A percentile compares a stretch with the other conserved stretches of the same genome.
These are phyloP conservation scores for Ustilago cynodontis DNA, from an alignment of 1,284 basidiomycete genomes.

Conservation along the genomic window DNA sequence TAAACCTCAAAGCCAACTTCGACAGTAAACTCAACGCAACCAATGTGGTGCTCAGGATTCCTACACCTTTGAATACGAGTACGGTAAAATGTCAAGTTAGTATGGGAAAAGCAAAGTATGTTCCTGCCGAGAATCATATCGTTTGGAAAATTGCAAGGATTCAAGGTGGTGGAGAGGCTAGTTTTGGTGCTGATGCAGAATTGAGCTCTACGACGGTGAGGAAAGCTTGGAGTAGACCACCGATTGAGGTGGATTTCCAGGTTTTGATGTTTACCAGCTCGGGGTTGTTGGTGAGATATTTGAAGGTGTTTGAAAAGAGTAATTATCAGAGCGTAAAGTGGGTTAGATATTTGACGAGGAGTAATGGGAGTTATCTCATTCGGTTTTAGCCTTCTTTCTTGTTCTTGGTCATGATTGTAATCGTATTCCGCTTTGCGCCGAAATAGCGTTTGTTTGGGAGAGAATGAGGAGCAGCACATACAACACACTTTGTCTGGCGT, in stretches of 20 bases:
- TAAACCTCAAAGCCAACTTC: constrained; percentile 90
- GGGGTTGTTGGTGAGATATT: constrained; percentile 92
- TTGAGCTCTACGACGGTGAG: constrained; percentile 83
- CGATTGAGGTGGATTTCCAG: constrained; percentile 97
- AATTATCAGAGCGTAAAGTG: constrained; percentile 79
- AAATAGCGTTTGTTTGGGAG: no score
- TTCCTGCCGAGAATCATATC: constrained; percentile 92
- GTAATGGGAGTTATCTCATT: constrained; percentile 61
- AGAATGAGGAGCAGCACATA: background rate
- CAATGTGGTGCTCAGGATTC: constrained; percentile 90
- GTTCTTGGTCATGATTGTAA: no score
- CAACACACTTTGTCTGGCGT: no score
- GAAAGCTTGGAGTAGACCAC: constrained; percentile 96
- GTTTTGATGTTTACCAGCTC: constrained; percentile 99
- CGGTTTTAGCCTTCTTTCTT: constrained; percentile 46
- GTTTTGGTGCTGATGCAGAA: constrained; percentile 84
- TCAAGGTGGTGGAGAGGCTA: constrained; percentile 91
- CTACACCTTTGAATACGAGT: constrained; percentile 93
- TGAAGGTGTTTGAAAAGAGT: constrained; percentile 97
- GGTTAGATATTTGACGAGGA: constrained; percentile 64
- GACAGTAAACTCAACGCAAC: constrained; percentile 91
- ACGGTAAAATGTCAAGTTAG: constrained; percentile 90
- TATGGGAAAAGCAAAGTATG: constrained; percentile 95
- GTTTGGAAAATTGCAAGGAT: constrained; percentile 97
- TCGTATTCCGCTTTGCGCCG: no score